phyloP scores from a whole-genome alignment of 148 eudicot species.

The Cornus suecica region DNA sequence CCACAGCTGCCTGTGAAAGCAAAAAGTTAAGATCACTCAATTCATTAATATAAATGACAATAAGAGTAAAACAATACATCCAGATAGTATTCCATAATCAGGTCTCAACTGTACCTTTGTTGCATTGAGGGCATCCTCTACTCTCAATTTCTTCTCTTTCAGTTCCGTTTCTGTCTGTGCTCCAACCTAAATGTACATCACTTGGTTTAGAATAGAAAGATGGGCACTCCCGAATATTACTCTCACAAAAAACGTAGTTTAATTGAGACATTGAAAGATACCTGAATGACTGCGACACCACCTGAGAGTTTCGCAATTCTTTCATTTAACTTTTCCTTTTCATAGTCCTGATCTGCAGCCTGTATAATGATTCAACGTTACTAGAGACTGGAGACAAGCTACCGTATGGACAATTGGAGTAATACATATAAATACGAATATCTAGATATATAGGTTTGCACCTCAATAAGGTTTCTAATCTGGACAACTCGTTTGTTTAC shows the following conservation, averaged over 20 bases:
- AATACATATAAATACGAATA: background rate
- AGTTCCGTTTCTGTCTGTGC: slow-evolving; percentile 82
- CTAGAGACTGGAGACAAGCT: background rate
- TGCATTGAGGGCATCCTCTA: slow-evolving; percentile 77
- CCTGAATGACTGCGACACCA: slow-evolving; percentile 82
- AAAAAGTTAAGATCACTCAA: slow-evolving; percentile 1
- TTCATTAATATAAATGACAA: background rate
- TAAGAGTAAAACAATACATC: background rate
- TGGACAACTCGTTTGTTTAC: slow-evolving; percentile 51
- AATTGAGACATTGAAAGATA: slow-evolving; percentile 8
- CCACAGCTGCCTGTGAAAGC: slow-evolving; percentile 63
- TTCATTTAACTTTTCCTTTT: slow-evolving; percentile 60
- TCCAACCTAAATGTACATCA: slow-evolving; percentile 44
- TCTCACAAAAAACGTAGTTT: background rate
- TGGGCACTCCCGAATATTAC: background rate
- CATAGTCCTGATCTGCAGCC: slow-evolving; percentile 64
- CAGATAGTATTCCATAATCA: background rate
- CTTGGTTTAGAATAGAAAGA: background rate
- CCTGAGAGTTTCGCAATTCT: slow-evolving; percentile 79
- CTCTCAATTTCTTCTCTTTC: slow-evolving; percentile 73
- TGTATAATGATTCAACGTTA: slow-evolving; percentile 18
- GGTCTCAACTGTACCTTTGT: slow-evolving; percentile 39
- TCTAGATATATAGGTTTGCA: slow-evolving; percentile 10
- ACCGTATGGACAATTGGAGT: no score
- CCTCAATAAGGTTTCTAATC: slow-evolving; percentile 52